A percentile compares a stretch with the other conserved stretches of the same genome.
phyloP scores from a whole-genome alignment of 2,329 filamentous ascomycete species.

The Alternaria burnsii region DNA sequence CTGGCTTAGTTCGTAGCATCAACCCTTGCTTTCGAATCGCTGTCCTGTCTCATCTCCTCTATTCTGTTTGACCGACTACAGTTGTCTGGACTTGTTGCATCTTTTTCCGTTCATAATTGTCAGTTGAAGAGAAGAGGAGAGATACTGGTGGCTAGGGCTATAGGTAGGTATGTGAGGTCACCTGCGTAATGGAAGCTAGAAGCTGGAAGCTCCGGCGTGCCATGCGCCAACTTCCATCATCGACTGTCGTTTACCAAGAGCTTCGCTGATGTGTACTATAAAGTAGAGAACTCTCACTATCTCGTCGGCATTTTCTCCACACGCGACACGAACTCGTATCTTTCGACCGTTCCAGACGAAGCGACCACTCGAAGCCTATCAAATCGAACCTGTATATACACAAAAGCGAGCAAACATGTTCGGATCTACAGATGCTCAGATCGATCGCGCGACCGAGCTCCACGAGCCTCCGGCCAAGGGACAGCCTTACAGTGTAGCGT shows the following conservation, averaged over 20 bases:
- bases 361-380: background rate
- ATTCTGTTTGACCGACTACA: background rate
- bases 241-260: background rate
- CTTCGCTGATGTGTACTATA: conserved; percentile 15
- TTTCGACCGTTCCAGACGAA: background rate
- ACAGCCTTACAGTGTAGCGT: conserved; percentile 76
- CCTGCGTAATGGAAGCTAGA: background rate
- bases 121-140: background rate
- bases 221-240: conserved; percentile 20
- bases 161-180: conserved; percentile 8
- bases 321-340: conserved; percentile 1
- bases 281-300: conserved; percentile 5
- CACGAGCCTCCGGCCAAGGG: conserved; percentile 73
- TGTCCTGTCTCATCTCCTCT: background rate
- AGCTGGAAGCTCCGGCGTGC: conserved; percentile 14
- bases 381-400: background rate
- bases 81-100: background rate
- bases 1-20: conserved; percentile 1
- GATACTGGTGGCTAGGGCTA: background rate
- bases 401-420: conserved; percentile 37
- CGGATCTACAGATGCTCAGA: conserved; percentile 36
- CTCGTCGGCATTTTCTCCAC: conserved; percentile 2
- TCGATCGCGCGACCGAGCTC: conserved; percentile 58
- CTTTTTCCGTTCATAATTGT: background rate
- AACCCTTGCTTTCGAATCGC: conserved; percentile 1